A percentile compares a stretch with the other conserved stretches of the same genome.
phyloP scores from a whole-genome alignment of 148 eudicot species.

The Suaeda aralocaspica region DNA sequence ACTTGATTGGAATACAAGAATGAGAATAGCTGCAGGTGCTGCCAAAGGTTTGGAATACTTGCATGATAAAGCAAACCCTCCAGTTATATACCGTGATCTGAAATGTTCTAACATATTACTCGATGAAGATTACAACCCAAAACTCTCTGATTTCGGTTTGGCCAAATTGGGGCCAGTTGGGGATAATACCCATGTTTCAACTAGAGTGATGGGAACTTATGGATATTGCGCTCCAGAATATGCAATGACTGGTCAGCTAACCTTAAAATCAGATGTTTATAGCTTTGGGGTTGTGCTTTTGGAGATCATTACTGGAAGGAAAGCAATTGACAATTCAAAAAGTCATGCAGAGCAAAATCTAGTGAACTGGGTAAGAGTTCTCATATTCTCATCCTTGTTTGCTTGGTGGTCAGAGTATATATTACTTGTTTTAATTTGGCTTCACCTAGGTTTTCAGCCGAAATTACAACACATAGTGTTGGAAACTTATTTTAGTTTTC shows the following conservation, averaged over 20 bases:
- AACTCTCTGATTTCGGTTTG: slow-evolving; percentile 79
- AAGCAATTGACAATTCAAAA: slow-evolving; percentile 48
- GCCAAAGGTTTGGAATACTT: slow-evolving; percentile 78
- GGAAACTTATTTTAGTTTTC: too few species aligned
- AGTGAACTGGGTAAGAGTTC: slow-evolving; percentile 65
- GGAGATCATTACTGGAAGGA: slow-evolving; percentile 76
- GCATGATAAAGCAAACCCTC: slow-evolving; percentile 71
- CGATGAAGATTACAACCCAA: slow-evolving; percentile 60
- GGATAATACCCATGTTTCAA: slow-evolving; percentile 72
- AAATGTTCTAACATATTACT: slow-evolving; percentile 81
- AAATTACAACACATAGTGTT: too few species aligned
- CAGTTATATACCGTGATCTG: slow-evolving; percentile 80
- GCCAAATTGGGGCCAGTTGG: slow-evolving; percentile 87
- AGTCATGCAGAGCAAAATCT: slow-evolving; percentile 51
- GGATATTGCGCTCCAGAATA: slow-evolving; percentile 87
- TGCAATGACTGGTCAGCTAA: slow-evolving; percentile 86
- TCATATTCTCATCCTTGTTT: neutral
- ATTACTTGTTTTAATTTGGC: too few species aligned
- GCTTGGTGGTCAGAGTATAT: too few species aligned
- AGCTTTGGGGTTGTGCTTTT: slow-evolving; percentile 82
- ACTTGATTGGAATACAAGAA: slow-evolving; percentile 78
- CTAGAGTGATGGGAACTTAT: slow-evolving; percentile 85
- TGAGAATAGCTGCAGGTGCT: slow-evolving; percentile 92
- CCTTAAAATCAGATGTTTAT: slow-evolving; percentile 74
- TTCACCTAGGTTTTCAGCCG: too few species aligned